Evolutionary conservation across 2,329 filamentous ascomycete genomes (phyloP).

Genomic region (Sphaerulina musiva): DNA sequence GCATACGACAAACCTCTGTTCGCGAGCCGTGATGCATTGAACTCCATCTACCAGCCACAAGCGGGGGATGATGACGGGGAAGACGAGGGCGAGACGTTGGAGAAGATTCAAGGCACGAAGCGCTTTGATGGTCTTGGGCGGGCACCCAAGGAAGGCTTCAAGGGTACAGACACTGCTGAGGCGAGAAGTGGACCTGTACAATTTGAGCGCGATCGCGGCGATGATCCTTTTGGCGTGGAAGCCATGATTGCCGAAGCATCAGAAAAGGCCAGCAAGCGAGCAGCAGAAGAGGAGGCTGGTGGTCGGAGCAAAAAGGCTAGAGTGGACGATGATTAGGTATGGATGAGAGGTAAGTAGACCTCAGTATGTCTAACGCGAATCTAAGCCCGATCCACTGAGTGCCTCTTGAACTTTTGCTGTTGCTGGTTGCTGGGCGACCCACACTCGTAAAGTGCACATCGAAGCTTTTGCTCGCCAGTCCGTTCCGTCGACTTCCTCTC

Average conservation of each 20-base stretch:
- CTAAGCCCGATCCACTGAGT: not conserved
- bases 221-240: conserved; percentile 89
- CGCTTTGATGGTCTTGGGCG: conserved; percentile 84
- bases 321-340: conserved; percentile 60
- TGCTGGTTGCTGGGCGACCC: not conserved
- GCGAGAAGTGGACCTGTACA: conserved; percentile 85
- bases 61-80: conserved; percentile 66
- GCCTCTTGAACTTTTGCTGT: not conserved
- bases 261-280: conserved; percentile 62
- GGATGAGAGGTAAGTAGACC: not conserved
- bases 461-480: too few species aligned
- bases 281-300: conserved; percentile 61
- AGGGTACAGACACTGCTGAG: conserved; percentile 76
- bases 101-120: conserved; percentile 76
- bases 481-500: not conserved
- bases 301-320: conserved; percentile 63
- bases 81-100: conserved; percentile 73
- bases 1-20: conserved; percentile 96
- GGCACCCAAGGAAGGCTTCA: conserved; percentile 72
- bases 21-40: conserved; percentile 89
- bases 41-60: conserved; percentile 81
- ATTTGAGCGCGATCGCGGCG: conserved; percentile 75
- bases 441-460: not conserved
- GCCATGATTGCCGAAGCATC: conserved; percentile 79
- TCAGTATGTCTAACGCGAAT: not conserved